Evolutionary conservation across 2,329 filamentous ascomycete species (phyloP), one percentile per base, ranked within the genome.

Genomic region (Ophiostoma himal-ulmi): DNA sequence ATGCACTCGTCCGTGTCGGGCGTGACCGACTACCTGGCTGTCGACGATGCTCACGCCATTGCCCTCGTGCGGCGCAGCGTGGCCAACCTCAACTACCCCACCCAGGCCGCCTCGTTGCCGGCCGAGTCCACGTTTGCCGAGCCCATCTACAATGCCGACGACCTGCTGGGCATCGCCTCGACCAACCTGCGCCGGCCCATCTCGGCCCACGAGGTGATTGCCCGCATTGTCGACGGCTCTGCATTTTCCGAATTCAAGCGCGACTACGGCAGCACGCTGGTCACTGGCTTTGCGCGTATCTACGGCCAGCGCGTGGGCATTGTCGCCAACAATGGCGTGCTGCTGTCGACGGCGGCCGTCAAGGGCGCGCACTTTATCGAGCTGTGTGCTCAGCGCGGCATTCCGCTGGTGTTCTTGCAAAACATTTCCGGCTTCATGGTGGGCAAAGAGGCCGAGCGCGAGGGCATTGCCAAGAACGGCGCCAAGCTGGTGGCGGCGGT

Each of bases 391-490:
- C 93, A 97, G 80, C 90, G 95, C 70, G 89, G 92, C 69, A 91
- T 98, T 70, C 94, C 95, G 0, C 84, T 98, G 11, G 85, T 98
- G 68, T 98, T 98, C 81, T 83, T 99, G 26, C 95, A 99, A 79
- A 98, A 99, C 80, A 98, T 99, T 78, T 90, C 89, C 6, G 95
- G 95, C 62, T 99, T 99, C 86, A 99, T 99, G 95, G 95, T 99
- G 41, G 95, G 95, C 62, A 87, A 88, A 22, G 92, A 95, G 76
- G 93, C 94, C 0, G 95, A 99, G 81, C 90, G 91, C 70, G 94
- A 94, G 69, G 95, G 95, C 14, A 98, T 99, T 75, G 95, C 95
- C 70, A 98, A 98, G 84, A 96, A 98, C 77, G 95, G 95, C 57
- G 95, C 95, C 6, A 98, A 99, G 82, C 88, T 99, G 22, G 95